These are phyloP conservation scores for Corylus heterophylla DNA, from an alignment of 306 rosid genomes.

Conservation along the genomic window DNA sequence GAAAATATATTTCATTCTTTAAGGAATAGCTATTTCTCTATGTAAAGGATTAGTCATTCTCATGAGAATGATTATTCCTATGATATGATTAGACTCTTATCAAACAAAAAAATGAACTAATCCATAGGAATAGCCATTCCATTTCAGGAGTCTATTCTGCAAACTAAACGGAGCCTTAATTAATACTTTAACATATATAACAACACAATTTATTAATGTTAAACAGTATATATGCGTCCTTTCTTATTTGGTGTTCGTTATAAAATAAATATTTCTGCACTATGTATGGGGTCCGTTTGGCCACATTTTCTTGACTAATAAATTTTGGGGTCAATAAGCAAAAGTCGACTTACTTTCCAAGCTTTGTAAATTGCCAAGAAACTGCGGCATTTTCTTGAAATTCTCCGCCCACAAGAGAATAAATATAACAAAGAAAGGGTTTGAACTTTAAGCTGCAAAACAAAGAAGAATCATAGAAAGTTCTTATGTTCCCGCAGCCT, in stretches of 20 bases:
- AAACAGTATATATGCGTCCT: background rate
- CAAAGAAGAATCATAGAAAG: slow-evolving; percentile 4
- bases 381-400: slow-evolving; percentile 9
- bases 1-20: no score
- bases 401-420: background rate
- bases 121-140: no score
- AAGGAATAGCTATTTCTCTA: no score
- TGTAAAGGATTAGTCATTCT: no score
- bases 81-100: no score
- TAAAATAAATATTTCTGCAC: background rate
- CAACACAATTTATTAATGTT: no score
- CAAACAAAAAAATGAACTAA: no score
- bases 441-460: background rate
- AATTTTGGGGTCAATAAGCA: background rate
- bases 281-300: background rate
- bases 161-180: no score
- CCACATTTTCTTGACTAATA: slow-evolving; percentile 21
- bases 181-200: no score
- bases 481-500: background rate
- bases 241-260: background rate
- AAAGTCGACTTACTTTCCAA: slow-evolving; percentile 14
- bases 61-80: no score
- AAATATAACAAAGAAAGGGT: background rate
- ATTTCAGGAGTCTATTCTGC: no score
- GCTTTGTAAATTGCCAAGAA: slow-evolving; percentile 14